Evolutionary conservation across 352 stramenopile species (phyloP), one percentile per base, ranked within the genome.

Genomic region (Aphanomyces cochlioides): DNA sequence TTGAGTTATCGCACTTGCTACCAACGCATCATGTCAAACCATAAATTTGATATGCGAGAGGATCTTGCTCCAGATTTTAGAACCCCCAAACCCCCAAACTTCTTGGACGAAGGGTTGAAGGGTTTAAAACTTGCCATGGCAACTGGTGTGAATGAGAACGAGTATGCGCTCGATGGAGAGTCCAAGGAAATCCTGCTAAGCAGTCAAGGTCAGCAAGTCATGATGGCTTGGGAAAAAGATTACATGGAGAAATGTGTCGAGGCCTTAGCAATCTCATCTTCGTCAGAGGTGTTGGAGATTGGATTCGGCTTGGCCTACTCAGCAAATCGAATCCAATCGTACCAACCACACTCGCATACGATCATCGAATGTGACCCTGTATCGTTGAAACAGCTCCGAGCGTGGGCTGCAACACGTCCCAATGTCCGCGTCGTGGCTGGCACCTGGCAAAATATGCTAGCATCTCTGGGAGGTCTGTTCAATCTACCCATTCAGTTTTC

Each of bases 221-320:
- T 96, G 87, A 96, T 96, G 89, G 78, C 84, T 60, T 96, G 89
- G 89, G 89, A 96, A 71, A 75, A 74, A 56, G 38, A 78, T 21
- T 96, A 95, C 78, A 95, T 96, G 89, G 74, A 85, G 56, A 40
- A 57, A 47, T 90, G 86, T 19, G 88, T 89, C 47, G 81, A 89
- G 13, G 83, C 80, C 17, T 72, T 96, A 48, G 38, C 37, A 41
- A 83, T 95, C 61, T 61, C 58, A 28, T 54, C 50, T 17, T 73
- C 48, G 10, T 82, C 83, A 66, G 68, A 78, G 28, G 88, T 96
- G 67, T 78, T 96, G 38, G 87, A 96, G 73, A 93, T 96, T 67
- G 89, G 89, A 71, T 96, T 94, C 64, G 89, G 88, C 0, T 75
- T 93, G 43, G 89, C 82, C 17, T 95, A 91, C 75, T 94, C 85